Percentiles rank a stretch among this genome's conserved stretches.
Evolutionary conservation across 176 grass and related monocot genomes (phyloP).

Genomic region (Sorghum bicolor): DNA sequence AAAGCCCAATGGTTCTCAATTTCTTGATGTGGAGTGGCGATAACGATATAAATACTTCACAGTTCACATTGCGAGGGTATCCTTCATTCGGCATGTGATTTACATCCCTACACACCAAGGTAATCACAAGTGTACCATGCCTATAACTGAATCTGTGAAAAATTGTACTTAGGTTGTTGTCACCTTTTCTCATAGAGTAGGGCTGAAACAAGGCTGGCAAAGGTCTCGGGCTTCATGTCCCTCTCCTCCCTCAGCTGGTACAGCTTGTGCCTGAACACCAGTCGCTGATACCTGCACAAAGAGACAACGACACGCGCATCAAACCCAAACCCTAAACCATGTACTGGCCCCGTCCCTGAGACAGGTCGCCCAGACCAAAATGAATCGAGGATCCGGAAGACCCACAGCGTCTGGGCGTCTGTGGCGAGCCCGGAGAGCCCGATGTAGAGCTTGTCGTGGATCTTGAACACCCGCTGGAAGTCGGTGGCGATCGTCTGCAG

Average conservation of each 20-base stretch:
- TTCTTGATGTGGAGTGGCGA: not conserved
- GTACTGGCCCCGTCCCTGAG: not conserved
- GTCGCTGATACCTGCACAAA: constrained; percentile 57
- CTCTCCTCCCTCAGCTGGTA: constrained; percentile 82
- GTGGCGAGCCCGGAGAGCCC: constrained; percentile 84
- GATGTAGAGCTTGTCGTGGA: constrained; percentile 86
- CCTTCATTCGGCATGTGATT: not conserved
- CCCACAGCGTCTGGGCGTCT: constrained; percentile 76
- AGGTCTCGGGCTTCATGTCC: constrained; percentile 89
- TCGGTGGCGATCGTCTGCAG: constrained; percentile 81
- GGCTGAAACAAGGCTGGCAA: constrained; percentile 76
- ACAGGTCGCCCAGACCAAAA: not conserved
- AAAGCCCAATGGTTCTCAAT: not conserved
- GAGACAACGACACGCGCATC: not conserved
- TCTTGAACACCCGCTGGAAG: constrained; percentile 74
- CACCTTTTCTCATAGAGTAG: constrained; percentile 92
- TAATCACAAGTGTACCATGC: not conserved
- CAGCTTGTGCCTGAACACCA: constrained; percentile 75
- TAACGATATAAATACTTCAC: not conserved
- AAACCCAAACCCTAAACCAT: constrained; percentile 27
- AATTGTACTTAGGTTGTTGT: not conserved
- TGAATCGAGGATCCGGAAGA: not conserved
- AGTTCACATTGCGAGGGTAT: not conserved
- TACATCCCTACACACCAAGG: not conserved
- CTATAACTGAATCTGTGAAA: not conserved